Evolutionary conservation across 1,284 basidiomycete genomes (phyloP), one percentile per base, ranked within the genome.

Genomic region (Austroboletus niveus): DNA sequence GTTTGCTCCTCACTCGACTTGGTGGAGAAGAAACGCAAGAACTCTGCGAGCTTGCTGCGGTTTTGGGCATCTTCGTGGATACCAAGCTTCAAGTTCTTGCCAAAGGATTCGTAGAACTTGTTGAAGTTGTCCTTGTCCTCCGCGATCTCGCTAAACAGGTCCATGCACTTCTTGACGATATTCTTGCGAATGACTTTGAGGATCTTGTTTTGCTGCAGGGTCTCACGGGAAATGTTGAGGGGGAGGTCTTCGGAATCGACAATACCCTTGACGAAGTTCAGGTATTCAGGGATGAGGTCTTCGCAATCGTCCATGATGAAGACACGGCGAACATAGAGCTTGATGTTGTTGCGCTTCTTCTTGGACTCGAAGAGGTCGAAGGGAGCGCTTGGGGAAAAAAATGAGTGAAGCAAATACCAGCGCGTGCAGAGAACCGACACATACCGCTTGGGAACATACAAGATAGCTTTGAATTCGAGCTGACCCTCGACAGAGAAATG

Each of bases 311-410:
- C 96, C 92, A 97, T 98, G 83, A 99, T 99, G 82, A 99, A 99
- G 66, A 99, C 96, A 55, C 97, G 94, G 79, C 97, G 94, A 65
- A 99, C 97, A 74, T 99, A 99, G 73, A 99, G 94, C 82, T 99
- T 99, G 84, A 99, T 98, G 90, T 98, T 99, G 86, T 98, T 98
- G 70, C 96, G 92, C 87, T 99, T 99, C 92, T 99, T 99, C 91
- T 99, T 99, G 63, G 91, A 92, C 82, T 99, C 97, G 77, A 99
- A 99, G 74, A 99, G 88, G 71, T 99, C 97, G 75, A 99, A 99
- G 51, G 96, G 94, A 42, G 94, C 94, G 58, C 92, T 93, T 51
- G 0, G 41, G 54, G 38, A 17, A 17, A 29, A 29, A 29, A 29
- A 8, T 29, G 29, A 29, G 8, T 29, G 6, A 27, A 34, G 64